These are phyloP conservation scores for Solanum okadae DNA, from an alignment of 257 asterid genomes.

Conservation along the genomic window DNA sequence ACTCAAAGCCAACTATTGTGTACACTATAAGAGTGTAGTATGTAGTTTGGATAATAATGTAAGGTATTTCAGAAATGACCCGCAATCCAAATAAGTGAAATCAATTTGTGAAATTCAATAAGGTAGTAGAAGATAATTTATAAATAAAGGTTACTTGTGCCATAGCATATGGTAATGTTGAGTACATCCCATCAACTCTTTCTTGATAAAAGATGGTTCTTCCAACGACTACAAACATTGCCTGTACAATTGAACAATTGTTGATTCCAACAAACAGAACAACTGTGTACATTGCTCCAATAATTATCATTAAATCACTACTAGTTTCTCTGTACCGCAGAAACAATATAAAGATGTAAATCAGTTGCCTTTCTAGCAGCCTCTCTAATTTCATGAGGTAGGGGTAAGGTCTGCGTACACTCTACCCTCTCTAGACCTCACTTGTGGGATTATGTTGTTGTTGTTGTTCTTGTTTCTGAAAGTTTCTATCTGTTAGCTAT, in stretches of 20 bases:
- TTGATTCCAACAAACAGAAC: conserved; percentile 57
- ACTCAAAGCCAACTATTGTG: conserved; percentile 72
- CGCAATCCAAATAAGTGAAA: not conserved
- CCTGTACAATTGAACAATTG: conserved; percentile 33
- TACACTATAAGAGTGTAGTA: conserved; percentile 34
- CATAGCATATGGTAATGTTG: conserved; percentile 77
- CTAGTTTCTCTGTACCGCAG: no score
- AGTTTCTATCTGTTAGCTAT: no score
- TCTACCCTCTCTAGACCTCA: no score
- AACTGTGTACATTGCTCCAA: conserved; percentile 72
- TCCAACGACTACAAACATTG: conserved; percentile 52
- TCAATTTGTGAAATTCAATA: not conserved
- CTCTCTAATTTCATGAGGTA: not conserved
- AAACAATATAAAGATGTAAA: not conserved
- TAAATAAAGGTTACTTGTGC: conserved; percentile 35
- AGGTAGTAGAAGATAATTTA: not conserved
- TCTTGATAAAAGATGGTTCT: conserved; percentile 70
- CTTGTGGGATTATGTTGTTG: no score
- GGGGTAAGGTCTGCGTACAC: not conserved
- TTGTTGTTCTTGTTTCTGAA: no score
- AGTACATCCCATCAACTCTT: conserved; percentile 65
- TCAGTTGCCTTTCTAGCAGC: not conserved
- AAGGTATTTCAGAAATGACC: conserved; percentile 68
- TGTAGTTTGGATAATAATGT: conserved; percentile 33
- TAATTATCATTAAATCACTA: conserved; percentile 21